Conservation (phyloP, 352 stramenopile genomes). For the Pythium dissotocum region DNA sequence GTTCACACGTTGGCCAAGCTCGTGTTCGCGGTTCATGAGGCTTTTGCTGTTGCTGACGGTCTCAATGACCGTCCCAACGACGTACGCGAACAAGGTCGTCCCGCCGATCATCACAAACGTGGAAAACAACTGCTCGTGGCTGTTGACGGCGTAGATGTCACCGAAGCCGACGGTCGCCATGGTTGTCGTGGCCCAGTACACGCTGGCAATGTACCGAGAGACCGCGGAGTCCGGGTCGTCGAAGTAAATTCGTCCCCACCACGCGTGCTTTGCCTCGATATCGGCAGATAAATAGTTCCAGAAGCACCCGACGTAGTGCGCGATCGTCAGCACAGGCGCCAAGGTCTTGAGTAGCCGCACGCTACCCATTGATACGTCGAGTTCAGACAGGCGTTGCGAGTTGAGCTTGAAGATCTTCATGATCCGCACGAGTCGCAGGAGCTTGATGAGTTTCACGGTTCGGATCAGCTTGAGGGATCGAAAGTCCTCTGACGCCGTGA, state of each 20-base stretch:
- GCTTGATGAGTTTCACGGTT: slow-evolving; percentile 73
- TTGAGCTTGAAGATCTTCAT: slow-evolving; percentile 84
- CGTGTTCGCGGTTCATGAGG: slow-evolving; percentile 69
- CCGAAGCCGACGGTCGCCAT: slow-evolving; percentile 89
- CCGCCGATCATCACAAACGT: slow-evolving; percentile 84
- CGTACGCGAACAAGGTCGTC: slow-evolving; percentile 81
- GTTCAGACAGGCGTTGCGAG: slow-evolving; percentile 66
- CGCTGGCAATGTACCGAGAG: slow-evolving; percentile 78
- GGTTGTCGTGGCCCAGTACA: slow-evolving; percentile 87
- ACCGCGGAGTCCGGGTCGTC: slow-evolving; percentile 51
- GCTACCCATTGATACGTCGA: slow-evolving; percentile 76
- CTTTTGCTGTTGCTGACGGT: slow-evolving; percentile 81
- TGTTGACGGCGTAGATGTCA: slow-evolving; percentile 77
- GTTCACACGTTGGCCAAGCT: slow-evolving; percentile 70
- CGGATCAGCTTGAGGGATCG: slow-evolving; percentile 69
- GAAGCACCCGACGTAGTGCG: slow-evolving; percentile 82
- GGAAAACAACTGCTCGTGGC: slow-evolving; percentile 68
- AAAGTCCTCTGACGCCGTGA: slow-evolving; percentile 43
- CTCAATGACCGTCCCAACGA: slow-evolving; percentile 81
- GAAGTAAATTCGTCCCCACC: slow-evolving; percentile 60
- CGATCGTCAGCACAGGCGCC: slow-evolving; percentile 63
- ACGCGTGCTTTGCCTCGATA: slow-evolving; percentile 36
- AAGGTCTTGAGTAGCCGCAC: slow-evolving; percentile 79
- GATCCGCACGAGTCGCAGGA: slow-evolving; percentile 70
- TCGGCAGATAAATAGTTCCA: slow-evolving; percentile 83